Percentiles rank a stretch among this genome's conserved stretches.
Conservation (phyloP, 495 filamentous ascomycete species). For the Neohortaea acidophila region DNA sequence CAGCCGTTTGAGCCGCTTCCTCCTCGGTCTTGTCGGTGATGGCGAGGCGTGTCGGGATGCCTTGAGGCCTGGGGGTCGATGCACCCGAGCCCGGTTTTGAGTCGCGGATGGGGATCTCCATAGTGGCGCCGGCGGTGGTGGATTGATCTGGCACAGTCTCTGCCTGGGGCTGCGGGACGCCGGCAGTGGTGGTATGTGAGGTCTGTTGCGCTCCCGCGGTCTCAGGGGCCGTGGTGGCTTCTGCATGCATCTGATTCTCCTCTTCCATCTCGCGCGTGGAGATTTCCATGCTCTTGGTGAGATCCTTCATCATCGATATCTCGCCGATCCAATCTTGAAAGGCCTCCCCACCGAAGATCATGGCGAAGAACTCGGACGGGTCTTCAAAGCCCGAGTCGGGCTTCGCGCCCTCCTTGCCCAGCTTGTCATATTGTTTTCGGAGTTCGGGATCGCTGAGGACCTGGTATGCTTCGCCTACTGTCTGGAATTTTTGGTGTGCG, state of each 20-base stretch:
- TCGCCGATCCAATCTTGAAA: conserved; percentile 51
- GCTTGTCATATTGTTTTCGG: conserved; percentile 85
- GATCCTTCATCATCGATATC: conserved; percentile 32
- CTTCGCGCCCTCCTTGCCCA: conserved; percentile 81
- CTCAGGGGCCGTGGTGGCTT: conserved; percentile 15
- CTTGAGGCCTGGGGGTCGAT: conserved; percentile 48
- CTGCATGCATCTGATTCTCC: conserved; percentile 19
- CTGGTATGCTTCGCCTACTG: conserved; percentile 90
- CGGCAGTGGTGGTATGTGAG: conserved; percentile 1
- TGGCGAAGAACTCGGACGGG: conserved; percentile 93
- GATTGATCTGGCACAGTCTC: neutral
- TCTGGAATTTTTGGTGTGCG: conserved; percentile 87
- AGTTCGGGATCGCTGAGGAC: conserved; percentile 78
- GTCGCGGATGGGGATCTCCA: conserved; percentile 8
- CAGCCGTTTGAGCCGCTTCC: conserved; percentile 55
- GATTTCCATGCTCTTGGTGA: conserved; percentile 33
- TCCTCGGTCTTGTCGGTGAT: conserved; percentile 83
- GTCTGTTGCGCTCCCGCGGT: conserved; percentile 28
- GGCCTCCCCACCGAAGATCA: conserved; percentile 94
- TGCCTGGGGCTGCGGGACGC: conserved; percentile 3
- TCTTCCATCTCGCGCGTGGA: conserved; percentile 28
- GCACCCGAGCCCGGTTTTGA: conserved; percentile 34
- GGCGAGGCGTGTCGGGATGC: conserved; percentile 60
- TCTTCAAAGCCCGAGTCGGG: conserved; percentile 87
- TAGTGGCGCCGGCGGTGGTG: conserved; percentile 3